phyloP scores from a whole-genome alignment of 306 rosid genomes.

The Glycyrrhiza uralensis region DNA sequence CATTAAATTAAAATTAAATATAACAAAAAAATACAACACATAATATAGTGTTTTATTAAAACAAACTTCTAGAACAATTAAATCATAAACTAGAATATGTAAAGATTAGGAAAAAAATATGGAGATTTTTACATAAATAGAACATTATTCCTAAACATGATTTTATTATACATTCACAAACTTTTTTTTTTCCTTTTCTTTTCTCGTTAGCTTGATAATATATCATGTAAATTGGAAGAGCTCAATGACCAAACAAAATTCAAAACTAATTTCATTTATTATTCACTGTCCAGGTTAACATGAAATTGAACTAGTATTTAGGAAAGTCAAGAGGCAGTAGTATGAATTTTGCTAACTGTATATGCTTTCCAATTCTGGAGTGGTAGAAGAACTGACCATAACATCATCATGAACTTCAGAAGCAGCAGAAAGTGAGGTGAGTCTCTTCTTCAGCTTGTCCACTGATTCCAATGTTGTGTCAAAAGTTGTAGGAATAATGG shows the following conservation, averaged over 20 bases:
- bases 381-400: constrained; percentile 10
- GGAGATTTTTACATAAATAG: too few species aligned
- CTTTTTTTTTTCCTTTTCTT: neutral
- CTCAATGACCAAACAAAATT: constrained; percentile 14
- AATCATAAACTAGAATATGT: too few species aligned
- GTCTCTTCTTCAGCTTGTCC: constrained; percentile 27
- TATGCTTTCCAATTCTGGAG: constrained; percentile 21
- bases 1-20: too few species aligned
- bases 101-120: too few species aligned
- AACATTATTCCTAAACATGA: neutral
- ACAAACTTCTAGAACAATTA: too few species aligned
- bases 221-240: neutral
- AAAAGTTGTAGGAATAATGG: constrained; percentile 30
- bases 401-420: constrained; percentile 13
- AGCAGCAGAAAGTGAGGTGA: constrained; percentile 41
- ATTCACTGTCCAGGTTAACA: neutral
- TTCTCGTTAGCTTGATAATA: neutral
- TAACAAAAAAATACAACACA: too few species aligned
- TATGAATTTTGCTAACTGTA: constrained; percentile 21
- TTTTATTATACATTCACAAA: neutral
- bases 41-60: too few species aligned
- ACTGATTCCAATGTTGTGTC: constrained; percentile 33
- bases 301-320: neutral
- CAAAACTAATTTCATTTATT: neutral
- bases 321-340: neutral